Base-by-base conservation (phyloP, 768 basidiomycete species). In the Mycena kentingensis region DNA sequence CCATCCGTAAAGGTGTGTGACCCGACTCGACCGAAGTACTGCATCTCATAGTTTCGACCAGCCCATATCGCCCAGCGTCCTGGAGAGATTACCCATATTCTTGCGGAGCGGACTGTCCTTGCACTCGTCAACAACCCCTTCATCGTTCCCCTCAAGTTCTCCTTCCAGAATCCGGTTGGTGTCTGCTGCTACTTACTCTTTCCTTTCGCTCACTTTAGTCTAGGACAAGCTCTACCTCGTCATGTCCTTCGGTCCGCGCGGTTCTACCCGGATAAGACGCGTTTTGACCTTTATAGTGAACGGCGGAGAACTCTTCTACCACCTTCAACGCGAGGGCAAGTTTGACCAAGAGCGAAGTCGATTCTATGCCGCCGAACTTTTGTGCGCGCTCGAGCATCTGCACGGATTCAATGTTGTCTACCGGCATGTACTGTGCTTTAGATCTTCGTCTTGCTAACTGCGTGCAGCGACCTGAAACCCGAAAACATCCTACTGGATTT, bases 331-430 rank as follows among this genome's bases (percentile, higher is more conserved):
- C 27, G 96, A 98, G 67, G 95, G 95, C 34, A 91, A 93, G 67
- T 99, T 99, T 69, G 92, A 94, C 70, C 90, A 98, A 67, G 79
- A 84, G 60, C 82, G 96, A 41, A 94, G 90, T 68, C 84, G 96
- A 28, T 99, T 96, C 74, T 99, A 99, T 66, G 96, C 96, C 3
- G 94, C 96, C n/a, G 96, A 99, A 71, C 76, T 99, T 27, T 78
- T 99, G 7, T 89, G 91, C 63, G 96, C 96, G 0, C 73, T 99
- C 59, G 96, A 99, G 68, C 95, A 98, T 73, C 69, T 99, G 50
- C 96, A 99, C 62, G 84, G 90, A 44, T 98, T 98, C 78, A 97
- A 99, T 66, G 96, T 99, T 27, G 93, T 99, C 31, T 98, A 98
- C 72, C 91, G 95, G 90, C 92, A 58, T 58, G 21, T 51, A 38